These are phyloP conservation scores for Penicillium concentricum DNA, from an alignment of 2,329 filamentous ascomycete species.

Conservation along the genomic window DNA sequence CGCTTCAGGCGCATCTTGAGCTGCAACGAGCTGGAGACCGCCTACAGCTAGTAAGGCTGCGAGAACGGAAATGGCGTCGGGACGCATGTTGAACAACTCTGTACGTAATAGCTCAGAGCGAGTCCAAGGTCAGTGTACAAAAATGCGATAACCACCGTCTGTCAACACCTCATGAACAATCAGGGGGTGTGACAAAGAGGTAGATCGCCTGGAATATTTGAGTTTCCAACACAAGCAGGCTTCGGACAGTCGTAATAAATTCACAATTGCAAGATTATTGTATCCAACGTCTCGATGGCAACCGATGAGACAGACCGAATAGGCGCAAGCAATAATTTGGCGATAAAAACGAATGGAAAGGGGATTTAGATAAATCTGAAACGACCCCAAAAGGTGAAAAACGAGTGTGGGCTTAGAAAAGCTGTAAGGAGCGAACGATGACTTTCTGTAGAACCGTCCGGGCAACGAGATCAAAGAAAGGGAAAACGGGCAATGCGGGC, in stretches of 20 bases:
- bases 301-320: slow-evolving; percentile 20
- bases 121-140: slow-evolving; percentile 15
- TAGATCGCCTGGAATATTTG: not conserved
- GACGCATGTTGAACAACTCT: slow-evolving; percentile 30
- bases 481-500: slow-evolving; percentile 7
- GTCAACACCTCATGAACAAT: slow-evolving; percentile 15
- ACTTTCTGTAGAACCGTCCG: slow-evolving; percentile 15
- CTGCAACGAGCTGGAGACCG: slow-evolving; percentile 33
- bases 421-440: slow-evolving; percentile 23
- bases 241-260: not conserved
- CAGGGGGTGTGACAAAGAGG: not conserved
- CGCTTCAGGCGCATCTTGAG: slow-evolving; percentile 25
- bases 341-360: slow-evolving; percentile 25
- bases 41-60: slow-evolving; percentile 36
- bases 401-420: slow-evolving; percentile 20
- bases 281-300: slow-evolving; percentile 21
- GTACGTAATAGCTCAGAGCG: slow-evolving; percentile 5
- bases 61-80: slow-evolving; percentile 29
- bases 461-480: slow-evolving; percentile 21
- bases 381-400: slow-evolving; percentile 16
- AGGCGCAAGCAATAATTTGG: slow-evolving; percentile 5
- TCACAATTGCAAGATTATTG: not conserved
- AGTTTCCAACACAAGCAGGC: slow-evolving; percentile 1
- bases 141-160: slow-evolving; percentile 18
- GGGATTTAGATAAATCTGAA: slow-evolving; percentile 15